A percentile compares a stretch with the other conserved stretches of the same genome.
Conservation (phyloP, 73 alveolate genomes). For the Stentor coeruleus region DNA sequence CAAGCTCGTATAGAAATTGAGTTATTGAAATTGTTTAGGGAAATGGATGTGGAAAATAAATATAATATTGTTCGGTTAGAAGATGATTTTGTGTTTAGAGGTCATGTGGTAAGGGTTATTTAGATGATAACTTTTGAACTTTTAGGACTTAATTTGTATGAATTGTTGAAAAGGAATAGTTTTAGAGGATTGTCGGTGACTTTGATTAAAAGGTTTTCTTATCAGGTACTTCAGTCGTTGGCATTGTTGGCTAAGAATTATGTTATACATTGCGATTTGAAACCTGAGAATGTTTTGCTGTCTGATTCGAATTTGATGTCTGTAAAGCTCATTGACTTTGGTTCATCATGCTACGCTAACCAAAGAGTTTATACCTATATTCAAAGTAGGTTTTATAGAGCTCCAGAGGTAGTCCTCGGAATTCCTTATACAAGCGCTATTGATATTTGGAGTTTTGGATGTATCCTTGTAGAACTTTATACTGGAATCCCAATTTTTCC, state of each 20-base stretch:
- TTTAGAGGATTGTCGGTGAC: slow-evolving; percentile 60
- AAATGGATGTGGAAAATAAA: neutral
- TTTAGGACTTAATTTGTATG: neutral
- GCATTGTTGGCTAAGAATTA: slow-evolving; percentile 43
- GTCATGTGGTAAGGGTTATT: neutral
- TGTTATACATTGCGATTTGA: slow-evolving; percentile 86
- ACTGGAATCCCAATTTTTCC: slow-evolving; percentile 88
- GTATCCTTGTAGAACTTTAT: slow-evolving; percentile 83
- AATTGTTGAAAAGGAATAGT: neutral
- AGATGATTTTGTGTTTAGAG: neutral
- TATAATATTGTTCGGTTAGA: no score
- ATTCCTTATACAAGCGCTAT: slow-evolving; percentile 78
- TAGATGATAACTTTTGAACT: no score
- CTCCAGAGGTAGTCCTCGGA: slow-evolving; percentile 96
- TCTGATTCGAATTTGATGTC: slow-evolving; percentile 20
- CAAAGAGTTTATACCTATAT: slow-evolving; percentile 72
- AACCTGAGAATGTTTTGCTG: slow-evolving; percentile 78
- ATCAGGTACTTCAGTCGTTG: slow-evolving; percentile 55
- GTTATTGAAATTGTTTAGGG: neutral
- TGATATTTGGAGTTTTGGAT: slow-evolving; percentile 97
- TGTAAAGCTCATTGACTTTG: slow-evolving; percentile 78
- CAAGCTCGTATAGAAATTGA: neutral
- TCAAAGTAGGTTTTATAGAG: slow-evolving; percentile 88
- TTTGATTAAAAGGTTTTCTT: slow-evolving; percentile 58
- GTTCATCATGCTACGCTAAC: slow-evolving; percentile 67